Base-by-base conservation (phyloP, 116 monocot species). In the Cymodocea nodosa region DNA sequence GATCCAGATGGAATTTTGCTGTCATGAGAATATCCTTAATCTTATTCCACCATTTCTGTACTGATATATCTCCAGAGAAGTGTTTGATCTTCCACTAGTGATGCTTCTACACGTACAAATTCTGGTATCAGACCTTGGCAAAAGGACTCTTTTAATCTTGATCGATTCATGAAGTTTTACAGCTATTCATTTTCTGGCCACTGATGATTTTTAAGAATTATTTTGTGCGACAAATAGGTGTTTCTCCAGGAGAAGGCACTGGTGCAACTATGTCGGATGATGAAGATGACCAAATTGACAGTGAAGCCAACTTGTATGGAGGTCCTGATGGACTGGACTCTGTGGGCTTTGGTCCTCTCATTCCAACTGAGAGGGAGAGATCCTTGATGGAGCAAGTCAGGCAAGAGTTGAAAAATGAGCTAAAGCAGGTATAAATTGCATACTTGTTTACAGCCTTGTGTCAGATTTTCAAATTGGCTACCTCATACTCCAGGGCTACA, bases 201-300 rank as follows among this genome's bases (percentile, higher is more conserved):
- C 39, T 39, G 9, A 6, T 60, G 30, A 63, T 63, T 13, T 20
- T 22, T 35, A 36, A 17, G 6, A 64, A 44, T n/a, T 11, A 19
- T 68, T 68, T 5, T 37, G n/a, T 6, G 10, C 20, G 10, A 17
- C 15, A 3, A 9, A 15, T 61, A 89, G 89, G 89, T 70, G 83
- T 80, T 8, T 89, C 89, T 68, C 78, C 89, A 15, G 85, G 89
- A 25, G 89, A 89, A 70, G 89, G 83, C 53, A 89, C 85, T 14
- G 89, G 89, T 63, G 89, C 89, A 56, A 89, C 89, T 23, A 89
- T 89, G 89, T 89, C 89, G 5, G 89, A 89, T 59, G 89, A 85
- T 35, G 89, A 89, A 9, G 89, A 85, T 51, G 89, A 89, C 30
- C 83, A 83, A 20, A 83, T 71, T 19, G 85, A 89, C 64, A 81